Evolutionary conservation across 2,329 filamentous ascomycete species (phyloP), one percentile per base, ranked within the genome.

Genomic region (Colletotrichum tropicicola): DNA sequence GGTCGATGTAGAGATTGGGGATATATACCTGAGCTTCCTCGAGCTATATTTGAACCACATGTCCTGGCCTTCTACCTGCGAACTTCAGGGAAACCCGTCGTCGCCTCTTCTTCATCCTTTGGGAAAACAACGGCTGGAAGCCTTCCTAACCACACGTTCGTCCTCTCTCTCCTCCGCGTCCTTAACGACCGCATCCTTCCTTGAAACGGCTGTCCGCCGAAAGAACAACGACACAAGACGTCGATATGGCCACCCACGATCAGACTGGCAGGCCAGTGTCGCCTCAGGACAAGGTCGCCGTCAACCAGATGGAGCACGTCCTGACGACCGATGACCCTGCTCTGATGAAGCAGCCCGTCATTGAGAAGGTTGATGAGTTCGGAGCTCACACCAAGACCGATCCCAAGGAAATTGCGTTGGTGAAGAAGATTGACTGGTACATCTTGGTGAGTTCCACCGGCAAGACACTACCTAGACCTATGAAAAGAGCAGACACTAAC

Each of bases 321-420:
- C 17, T 60, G 1, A 62, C 58, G 3, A 35, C 37, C 25, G 53
- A 66, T 19, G 57, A 66, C 47, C 61, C 56, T 8, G 57, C 54
- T 4, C 44, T 68, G 1, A 65, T 66, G 66, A 68, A 68, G 49
- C 52, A 57, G 23, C 51, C 53, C n/a, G 32, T 17, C 13, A 21
- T 56, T 13, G 69, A 69, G n/a, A 70, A 69, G 17, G 58, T 69
- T 9, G 78, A 80, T 58, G 77, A 80, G 68, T 79, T 76, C 7
- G 78, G 78, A 25, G 77, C 78, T 6, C 72, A 74, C 54, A 74
- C 74, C 54, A 80, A 80, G 69, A 78, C 77, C 3, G 77, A 80
- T 51, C 77, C 77, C 2, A 75, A 67, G 32, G 75, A 78, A 51
- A 78, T 77, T 62, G 73, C 72, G 5, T 66, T 78, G 13, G 76